Conservation (phyloP, 2,329 filamentous ascomycete genomes). For the Alternaria brassicae region DNA sequence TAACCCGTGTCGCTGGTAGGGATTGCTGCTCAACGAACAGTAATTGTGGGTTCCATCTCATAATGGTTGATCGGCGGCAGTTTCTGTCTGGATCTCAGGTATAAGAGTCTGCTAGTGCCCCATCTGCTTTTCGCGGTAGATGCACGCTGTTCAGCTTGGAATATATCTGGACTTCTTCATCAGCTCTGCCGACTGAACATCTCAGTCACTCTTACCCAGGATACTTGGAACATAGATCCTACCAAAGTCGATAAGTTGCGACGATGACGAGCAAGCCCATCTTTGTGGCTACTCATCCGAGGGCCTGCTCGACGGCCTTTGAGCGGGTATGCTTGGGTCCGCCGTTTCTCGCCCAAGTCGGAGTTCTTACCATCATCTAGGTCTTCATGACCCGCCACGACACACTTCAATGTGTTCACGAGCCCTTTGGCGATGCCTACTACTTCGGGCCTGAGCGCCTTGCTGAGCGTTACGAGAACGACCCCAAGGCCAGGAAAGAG, state of each 20-base stretch:
- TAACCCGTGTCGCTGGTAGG: conserved; percentile 23
- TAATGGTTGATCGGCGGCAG: conserved; percentile 8
- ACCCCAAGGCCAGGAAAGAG: conserved; percentile 61
- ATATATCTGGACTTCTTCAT: conserved; percentile 34
- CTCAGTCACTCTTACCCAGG: conserved; percentile 10
- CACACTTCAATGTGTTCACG: conserved; percentile 82
- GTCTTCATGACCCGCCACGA: conserved; percentile 96
- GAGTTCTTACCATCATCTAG: conserved; percentile 27
- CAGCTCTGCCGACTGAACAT: not conserved
- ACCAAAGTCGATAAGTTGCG: conserved; percentile 12
- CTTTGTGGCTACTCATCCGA: conserved; percentile 91
- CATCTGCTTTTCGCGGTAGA: conserved; percentile 23
- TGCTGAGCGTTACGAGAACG: conserved; percentile 76
- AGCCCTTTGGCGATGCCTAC: conserved; percentile 96
- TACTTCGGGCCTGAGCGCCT: conserved; percentile 94
- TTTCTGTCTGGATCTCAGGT: conserved; percentile 13
- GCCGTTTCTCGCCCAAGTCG: not conserved
- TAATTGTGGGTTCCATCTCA: conserved; percentile 35
- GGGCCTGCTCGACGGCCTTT: conserved; percentile 96
- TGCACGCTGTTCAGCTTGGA: conserved; percentile 35
- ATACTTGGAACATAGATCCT: conserved; percentile 38
- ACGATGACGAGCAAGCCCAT: conserved; percentile 79
- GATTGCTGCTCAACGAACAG: conserved; percentile 26
- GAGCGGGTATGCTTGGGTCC: conserved; percentile 72
- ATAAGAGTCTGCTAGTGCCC: conserved; percentile 39